Percentiles rank a stretch among this genome's conserved stretches.
phyloP scores from a whole-genome alignment of 1,284 basidiomycete genomes.

The Cutaneotrichosporon mucoides region DNA sequence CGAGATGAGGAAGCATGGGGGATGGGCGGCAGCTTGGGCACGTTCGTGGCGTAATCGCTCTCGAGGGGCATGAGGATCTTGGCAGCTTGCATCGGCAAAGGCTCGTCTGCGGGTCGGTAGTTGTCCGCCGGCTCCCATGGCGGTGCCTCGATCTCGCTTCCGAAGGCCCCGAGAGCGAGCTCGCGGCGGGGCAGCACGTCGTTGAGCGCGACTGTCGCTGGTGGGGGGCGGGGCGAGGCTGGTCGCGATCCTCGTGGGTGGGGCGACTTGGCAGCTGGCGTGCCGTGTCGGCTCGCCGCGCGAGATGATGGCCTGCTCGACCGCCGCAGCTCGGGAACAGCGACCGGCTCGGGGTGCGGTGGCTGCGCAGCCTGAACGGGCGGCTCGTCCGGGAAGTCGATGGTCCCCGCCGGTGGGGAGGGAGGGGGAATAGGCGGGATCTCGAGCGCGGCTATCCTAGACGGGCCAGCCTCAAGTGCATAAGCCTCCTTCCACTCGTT shows the following conservation, averaged over 20 bases:
- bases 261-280: conserved; percentile 9
- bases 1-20: conserved; percentile 14
- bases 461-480: conserved; percentile 30
- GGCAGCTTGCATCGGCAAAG: conserved; percentile 18
- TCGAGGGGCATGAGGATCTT: conserved; percentile 37
- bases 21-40: conserved; percentile 35
- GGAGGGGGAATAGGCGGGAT: conserved; percentile 33
- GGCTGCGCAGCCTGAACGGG: not conserved
- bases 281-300: conserved; percentile 6
- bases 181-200: conserved; percentile 12
- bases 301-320: conserved; percentile 7
- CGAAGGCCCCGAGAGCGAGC: conserved; percentile 9
- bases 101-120: conserved; percentile 29
- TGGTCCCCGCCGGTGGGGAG: conserved; percentile 30
- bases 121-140: conserved; percentile 40
- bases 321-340: not conserved
- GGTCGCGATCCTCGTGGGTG: conserved; percentile 4
- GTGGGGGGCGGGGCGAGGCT: conserved; percentile 7
- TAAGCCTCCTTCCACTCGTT: conserved; percentile 33
- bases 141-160: conserved; percentile 15
- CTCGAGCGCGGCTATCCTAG: conserved; percentile 21
- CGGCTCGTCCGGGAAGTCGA: conserved; percentile 39
- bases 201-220: conserved; percentile 7
- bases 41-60: conserved; percentile 27
- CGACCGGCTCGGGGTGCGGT: not conserved